These are phyloP conservation scores for Aspergillus sp. DNA, from an alignment of 2,329 filamentous ascomycete species.

Conservation along the genomic window DNA sequence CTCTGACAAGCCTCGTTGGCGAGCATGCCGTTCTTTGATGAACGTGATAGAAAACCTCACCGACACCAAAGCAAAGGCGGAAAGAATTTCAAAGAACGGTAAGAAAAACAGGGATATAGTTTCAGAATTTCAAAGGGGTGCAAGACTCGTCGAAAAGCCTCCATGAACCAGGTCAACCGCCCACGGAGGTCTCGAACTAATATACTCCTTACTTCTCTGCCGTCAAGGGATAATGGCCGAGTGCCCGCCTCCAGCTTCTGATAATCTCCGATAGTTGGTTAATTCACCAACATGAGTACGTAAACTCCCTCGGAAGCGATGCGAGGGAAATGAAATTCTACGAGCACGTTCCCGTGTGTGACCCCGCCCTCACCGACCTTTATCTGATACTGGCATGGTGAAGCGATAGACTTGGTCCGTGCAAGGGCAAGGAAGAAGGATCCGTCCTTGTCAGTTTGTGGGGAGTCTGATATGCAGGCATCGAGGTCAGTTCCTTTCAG, in stretches of 20 bases:
- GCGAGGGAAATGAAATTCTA: not conserved
- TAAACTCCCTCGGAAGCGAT: not conserved
- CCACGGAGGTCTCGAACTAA: constrained; percentile 3
- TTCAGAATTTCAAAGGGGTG: not conserved
- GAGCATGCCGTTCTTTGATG: not conserved
- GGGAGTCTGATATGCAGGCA: constrained; percentile 1
- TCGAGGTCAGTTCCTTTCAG: not conserved
- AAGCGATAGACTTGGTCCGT: constrained; percentile 7
- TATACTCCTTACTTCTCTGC: constrained; percentile 8
- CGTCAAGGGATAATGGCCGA: not conserved
- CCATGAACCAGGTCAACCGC: not conserved
- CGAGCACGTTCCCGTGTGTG: not conserved
- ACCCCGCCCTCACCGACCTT: constrained; percentile 8
- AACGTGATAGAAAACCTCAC: constrained; percentile 6
- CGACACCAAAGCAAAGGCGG: not conserved
- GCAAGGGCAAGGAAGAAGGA: constrained; percentile 2
- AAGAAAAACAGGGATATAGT: not conserved
- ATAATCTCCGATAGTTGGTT: constrained; percentile 1
- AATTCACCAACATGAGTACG: not conserved
- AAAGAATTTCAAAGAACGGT: not conserved
- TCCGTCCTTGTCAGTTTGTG: not conserved
- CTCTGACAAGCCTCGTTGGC: constrained; percentile 5
- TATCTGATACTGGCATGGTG: constrained; percentile 3
- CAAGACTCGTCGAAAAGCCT: not conserved
- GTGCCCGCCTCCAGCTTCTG: not conserved